Percentiles rank a stretch among this genome's conserved stretches.
These are phyloP conservation scores for Penicillium malachiteum DNA, from an alignment of 495 filamentous ascomycete species.

Conservation along the genomic window DNA sequence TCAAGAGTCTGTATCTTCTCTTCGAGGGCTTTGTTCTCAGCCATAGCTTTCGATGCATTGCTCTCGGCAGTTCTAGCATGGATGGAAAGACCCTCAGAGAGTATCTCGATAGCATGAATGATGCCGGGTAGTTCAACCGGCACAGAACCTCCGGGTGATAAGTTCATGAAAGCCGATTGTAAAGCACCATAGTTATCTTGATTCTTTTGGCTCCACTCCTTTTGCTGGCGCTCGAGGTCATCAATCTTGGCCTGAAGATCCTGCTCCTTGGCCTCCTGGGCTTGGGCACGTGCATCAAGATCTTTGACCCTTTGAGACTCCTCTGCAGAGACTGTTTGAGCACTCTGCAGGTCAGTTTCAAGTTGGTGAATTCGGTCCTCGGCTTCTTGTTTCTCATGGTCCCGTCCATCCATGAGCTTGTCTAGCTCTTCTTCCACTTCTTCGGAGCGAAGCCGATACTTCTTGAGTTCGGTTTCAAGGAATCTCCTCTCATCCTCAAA, in stretches of 20 bases:
- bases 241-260: constrained; percentile 38
- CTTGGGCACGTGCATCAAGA: constrained; percentile 26
- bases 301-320: constrained; percentile 56
- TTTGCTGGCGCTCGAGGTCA: constrained; percentile 46
- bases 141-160: constrained; percentile 55
- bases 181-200: constrained; percentile 55
- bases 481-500: constrained; percentile 80
- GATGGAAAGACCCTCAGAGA: constrained; percentile 55
- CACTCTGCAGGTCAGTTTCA: constrained; percentile 65
- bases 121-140: constrained; percentile 60
- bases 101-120: constrained; percentile 61
- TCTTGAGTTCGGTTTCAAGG: constrained; percentile 74
- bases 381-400: constrained; percentile 68
- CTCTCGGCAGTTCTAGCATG: constrained; percentile 43
- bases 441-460: constrained; percentile 72
- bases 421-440: constrained; percentile 90
- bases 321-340: constrained; percentile 55
- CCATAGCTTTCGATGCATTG: constrained; percentile 31
- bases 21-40: constrained; percentile 50
- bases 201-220: constrained; percentile 50
- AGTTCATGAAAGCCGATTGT: constrained; percentile 57
- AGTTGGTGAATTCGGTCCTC: constrained; percentile 69
- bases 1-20: constrained; percentile 46
- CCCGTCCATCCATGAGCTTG: constrained; percentile 73
- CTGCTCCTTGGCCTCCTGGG: constrained; percentile 10